A percentile compares a stretch with the other conserved stretches of the same genome.
These are phyloP conservation scores for Vicia faba DNA, from an alignment of 306 rosid genomes.

Conservation along the genomic window DNA sequence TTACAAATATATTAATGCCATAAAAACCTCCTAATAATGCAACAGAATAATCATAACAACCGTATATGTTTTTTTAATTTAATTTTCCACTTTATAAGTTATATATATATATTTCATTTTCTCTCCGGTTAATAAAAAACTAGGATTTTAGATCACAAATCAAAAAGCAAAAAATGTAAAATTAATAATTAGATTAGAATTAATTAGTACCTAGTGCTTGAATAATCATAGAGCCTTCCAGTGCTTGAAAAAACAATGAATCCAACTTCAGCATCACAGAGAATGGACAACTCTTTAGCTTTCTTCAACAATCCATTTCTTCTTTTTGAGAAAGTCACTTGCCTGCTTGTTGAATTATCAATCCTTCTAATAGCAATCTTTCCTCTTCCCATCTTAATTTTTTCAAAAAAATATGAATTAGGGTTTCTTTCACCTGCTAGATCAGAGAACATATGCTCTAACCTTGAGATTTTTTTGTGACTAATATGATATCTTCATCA, in stretches of 20 bases:
- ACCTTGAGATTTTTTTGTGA: too few species aligned
- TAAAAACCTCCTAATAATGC: conserved; percentile 30
- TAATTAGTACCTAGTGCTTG: conserved; percentile 45
- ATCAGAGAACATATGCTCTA: conserved; percentile 27
- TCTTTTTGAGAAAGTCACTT: conserved; percentile 56
- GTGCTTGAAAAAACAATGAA: conserved; percentile 56
- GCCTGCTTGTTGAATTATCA: conserved; percentile 49
- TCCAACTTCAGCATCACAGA: conserved; percentile 59
- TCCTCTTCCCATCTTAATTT: conserved; percentile 44
- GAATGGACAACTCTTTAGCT: conserved; percentile 50
- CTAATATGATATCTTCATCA: too few species aligned
- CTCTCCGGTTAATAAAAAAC: neutral
- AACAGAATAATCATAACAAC: conserved; percentile 25
- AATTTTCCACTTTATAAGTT: conserved; percentile 9
- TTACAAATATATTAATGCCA: conserved; percentile 11
- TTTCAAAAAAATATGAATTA: neutral
- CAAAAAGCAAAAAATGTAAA: too few species aligned
- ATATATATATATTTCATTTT: neutral
- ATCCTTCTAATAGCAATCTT: conserved; percentile 48
- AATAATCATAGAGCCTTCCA: conserved; percentile 48
- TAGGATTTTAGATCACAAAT: conserved; percentile 4
- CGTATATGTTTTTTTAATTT: neutral
- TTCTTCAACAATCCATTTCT: conserved; percentile 54
- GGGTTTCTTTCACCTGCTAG: conserved; percentile 42
- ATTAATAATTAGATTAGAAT: neutral